Conservation (phyloP, 495 filamentous ascomycete genomes). For the Lophium mytilinum region DNA sequence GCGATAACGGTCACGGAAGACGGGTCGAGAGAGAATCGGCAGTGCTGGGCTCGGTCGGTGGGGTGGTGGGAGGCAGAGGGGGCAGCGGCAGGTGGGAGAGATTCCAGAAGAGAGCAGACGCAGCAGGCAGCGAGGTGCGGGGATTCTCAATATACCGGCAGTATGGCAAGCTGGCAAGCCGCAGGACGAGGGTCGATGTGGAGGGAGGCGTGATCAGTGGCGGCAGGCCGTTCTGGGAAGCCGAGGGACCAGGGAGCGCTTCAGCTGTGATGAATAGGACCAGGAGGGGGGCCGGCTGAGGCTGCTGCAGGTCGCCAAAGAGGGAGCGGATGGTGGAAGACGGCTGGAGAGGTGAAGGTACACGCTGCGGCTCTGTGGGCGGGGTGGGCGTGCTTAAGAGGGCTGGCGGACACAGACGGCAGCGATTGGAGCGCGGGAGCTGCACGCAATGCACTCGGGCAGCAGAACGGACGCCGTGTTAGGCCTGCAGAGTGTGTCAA, state of each 20-base stretch:
- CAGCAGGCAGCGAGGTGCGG: conserved; percentile 20
- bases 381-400: neutral
- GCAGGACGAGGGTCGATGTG: neutral
- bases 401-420: neutral
- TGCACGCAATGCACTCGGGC: conserved; percentile 13
- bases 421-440: conserved; percentile 6
- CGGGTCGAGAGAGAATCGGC: conserved; percentile 7
- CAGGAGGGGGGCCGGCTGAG: neutral
- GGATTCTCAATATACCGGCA: conserved; percentile 24
- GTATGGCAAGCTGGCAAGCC: conserved; percentile 6
- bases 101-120: conserved; percentile 21
- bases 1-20: conserved; percentile 21
- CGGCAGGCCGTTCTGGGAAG: conserved; percentile 13
- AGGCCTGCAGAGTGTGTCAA: neutral
- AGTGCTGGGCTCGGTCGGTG: conserved; percentile 2
- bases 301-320: neutral
- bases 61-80: conserved; percentile 5
- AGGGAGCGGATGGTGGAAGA: neutral
- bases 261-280: neutral
- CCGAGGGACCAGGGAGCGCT: neutral
- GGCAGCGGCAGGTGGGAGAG: conserved; percentile 7
- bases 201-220: conserved; percentile 15
- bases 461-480: conserved; percentile 2
- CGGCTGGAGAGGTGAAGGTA: neutral
- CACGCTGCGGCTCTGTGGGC: neutral